phyloP scores from a whole-genome alignment of 495 filamentous ascomycete genomes.

The Penicillium coffeae region DNA sequence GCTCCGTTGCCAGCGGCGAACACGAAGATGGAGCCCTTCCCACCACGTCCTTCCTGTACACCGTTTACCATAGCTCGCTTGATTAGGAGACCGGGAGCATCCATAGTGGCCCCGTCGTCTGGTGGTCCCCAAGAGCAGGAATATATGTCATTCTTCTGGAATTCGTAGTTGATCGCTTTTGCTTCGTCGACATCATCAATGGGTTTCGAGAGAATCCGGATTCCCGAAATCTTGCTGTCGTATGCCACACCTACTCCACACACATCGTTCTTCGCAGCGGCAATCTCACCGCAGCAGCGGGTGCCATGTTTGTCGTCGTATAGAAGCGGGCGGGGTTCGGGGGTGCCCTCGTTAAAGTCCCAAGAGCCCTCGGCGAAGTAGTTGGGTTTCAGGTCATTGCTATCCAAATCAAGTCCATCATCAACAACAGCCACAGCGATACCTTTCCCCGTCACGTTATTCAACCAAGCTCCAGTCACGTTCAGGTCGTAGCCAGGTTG shows the following conservation, averaged over 20 bases:
- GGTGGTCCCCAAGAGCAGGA: conserved; percentile 98
- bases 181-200: conserved; percentile 94
- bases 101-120: conserved; percentile 91
- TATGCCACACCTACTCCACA: conserved; percentile 95
- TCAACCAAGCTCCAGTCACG: conserved; percentile 84
- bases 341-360: conserved; percentile 84
- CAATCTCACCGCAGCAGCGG: conserved; percentile 89
- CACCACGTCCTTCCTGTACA: conserved; percentile 78
- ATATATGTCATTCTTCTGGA: conserved; percentile 90
- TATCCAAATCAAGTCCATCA: conserved; percentile 96
- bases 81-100: conserved; percentile 85
- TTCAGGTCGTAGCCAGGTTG: conserved; percentile 90
- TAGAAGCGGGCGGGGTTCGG: conserved; percentile 75
- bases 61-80: conserved; percentile 86
- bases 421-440: conserved; percentile 90
- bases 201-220: conserved; percentile 85
- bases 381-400: conserved; percentile 86
- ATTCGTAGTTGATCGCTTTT: conserved; percentile 84
- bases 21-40: conserved; percentile 89
- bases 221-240: conserved; percentile 81
- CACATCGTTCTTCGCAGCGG: conserved; percentile 85
- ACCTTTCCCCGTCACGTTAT: conserved; percentile 89
- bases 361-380: conserved; percentile 88
- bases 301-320: conserved; percentile 87
- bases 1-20: conserved; percentile 97